A percentile compares a stretch with the other conserved stretches of the same genome.
These are phyloP conservation scores for Fusarium protoensiforme DNA, from an alignment of 2,329 filamentous ascomycete species.

Conservation along the genomic window DNA sequence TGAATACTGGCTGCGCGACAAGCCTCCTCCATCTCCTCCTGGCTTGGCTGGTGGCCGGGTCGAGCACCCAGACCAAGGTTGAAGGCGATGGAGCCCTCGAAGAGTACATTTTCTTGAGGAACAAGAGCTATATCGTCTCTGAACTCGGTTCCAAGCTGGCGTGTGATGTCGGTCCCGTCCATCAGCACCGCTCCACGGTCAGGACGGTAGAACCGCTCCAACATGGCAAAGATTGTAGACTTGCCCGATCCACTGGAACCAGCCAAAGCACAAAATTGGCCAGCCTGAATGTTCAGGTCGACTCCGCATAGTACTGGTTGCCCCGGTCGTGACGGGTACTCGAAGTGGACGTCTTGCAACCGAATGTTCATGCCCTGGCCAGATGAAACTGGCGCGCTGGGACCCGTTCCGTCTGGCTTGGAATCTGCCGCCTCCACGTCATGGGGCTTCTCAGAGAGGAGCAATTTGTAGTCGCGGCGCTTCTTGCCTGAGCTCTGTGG, in stretches of 20 bases:
- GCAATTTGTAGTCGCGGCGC: slow-evolving; percentile 51
- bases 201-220: slow-evolving; percentile 60
- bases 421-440: slow-evolving; percentile 28
- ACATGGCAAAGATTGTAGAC: slow-evolving; percentile 66
- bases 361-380: slow-evolving; percentile 54
- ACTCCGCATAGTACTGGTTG: slow-evolving; percentile 64
- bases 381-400: not conserved
- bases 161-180: slow-evolving; percentile 56
- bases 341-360: slow-evolving; percentile 68
- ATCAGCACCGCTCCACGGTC: slow-evolving; percentile 51
- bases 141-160: slow-evolving; percentile 51
- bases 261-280: slow-evolving; percentile 69
- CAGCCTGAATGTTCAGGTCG: slow-evolving; percentile 64
- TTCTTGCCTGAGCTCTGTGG: slow-evolving; percentile 50
- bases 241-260: slow-evolving; percentile 70
- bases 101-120: slow-evolving; percentile 64
- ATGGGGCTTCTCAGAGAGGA: slow-evolving; percentile 36
- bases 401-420: not conserved
- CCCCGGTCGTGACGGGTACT: slow-evolving; percentile 71
- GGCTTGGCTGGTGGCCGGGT: slow-evolving; percentile 62
- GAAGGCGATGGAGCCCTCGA: slow-evolving; percentile 63
- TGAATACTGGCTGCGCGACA: slow-evolving; percentile 46
- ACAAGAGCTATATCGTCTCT: slow-evolving; percentile 64
- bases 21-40: slow-evolving; percentile 71
- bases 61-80: slow-evolving; percentile 64